Evolutionary conservation across 495 filamentous ascomycete genomes (phyloP).

Genomic region (Hamigera avellanea): DNA sequence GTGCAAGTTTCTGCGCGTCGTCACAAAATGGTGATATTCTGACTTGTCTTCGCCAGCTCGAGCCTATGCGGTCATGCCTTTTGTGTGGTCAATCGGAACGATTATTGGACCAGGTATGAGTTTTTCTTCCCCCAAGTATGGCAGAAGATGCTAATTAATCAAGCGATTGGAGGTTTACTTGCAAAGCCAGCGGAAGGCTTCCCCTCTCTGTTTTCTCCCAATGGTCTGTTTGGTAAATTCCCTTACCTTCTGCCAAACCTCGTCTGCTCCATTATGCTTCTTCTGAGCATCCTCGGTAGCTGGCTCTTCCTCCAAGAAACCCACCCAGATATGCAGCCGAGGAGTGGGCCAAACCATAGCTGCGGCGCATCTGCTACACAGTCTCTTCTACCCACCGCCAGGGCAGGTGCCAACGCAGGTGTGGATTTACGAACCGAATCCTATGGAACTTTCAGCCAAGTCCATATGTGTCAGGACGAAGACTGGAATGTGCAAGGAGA

Average conservation of each 20-base stretch:
- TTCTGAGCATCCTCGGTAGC: slow-evolving; percentile 62
- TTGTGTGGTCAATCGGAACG: slow-evolving; percentile 78
- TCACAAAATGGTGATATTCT: not conserved
- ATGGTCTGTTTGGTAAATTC: slow-evolving; percentile 58
- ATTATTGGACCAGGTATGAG: slow-evolving; percentile 59
- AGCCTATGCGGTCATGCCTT: slow-evolving; percentile 77
- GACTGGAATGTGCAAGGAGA: slow-evolving; percentile 37
- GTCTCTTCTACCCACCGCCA: slow-evolving; percentile 59
- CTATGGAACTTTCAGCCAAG: slow-evolving; percentile 65
- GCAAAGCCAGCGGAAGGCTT: slow-evolving; percentile 60
- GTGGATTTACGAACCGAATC: slow-evolving; percentile 63
- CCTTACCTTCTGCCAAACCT: slow-evolving; percentile 79
- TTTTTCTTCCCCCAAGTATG: not conserved
- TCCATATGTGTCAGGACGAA: slow-evolving; percentile 38
- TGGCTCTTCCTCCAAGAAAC: slow-evolving; percentile 68
- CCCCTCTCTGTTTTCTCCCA: slow-evolving; percentile 49
- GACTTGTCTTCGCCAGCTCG: slow-evolving; percentile 35
- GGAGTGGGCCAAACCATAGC: slow-evolving; percentile 30
- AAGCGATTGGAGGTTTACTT: slow-evolving; percentile 65
- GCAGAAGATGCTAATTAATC: not conserved
- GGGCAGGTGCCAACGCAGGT: slow-evolving; percentile 54
- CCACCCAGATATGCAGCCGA: slow-evolving; percentile 65
- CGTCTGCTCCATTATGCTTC: slow-evolving; percentile 59
- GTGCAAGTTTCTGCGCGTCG: slow-evolving; percentile 14
- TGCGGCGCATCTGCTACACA: slow-evolving; percentile 52